Evolutionary conservation across 2,329 filamentous ascomycete species (phyloP).

Genomic region (Xylariaceae sp.): DNA sequence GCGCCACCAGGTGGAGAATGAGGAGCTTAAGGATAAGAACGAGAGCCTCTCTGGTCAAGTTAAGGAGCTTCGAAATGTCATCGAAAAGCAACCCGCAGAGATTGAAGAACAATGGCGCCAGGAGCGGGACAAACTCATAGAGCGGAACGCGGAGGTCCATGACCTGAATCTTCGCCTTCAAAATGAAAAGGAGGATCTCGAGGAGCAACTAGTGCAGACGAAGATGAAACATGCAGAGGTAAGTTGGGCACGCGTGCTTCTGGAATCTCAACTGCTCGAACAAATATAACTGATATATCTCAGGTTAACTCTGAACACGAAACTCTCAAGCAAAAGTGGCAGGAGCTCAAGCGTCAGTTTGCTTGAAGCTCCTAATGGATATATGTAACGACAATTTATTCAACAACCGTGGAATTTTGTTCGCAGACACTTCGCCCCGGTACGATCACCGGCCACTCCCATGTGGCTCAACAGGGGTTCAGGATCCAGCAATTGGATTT

Average conservation of each 20-base stretch:
- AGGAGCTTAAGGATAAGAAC: slow-evolving; percentile 83
- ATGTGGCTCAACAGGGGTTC: not conserved
- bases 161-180: slow-evolving; percentile 87
- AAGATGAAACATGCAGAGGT: slow-evolving; percentile 97
- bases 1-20: slow-evolving; percentile 87
- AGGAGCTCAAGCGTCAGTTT: slow-evolving; percentile 63
- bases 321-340: slow-evolving; percentile 71
- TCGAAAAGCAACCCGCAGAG: slow-evolving; percentile 85
- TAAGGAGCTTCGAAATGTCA: slow-evolving; percentile 76
- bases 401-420: too few species aligned
- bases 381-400: too few species aligned
- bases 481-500: slow-evolving; percentile 13
- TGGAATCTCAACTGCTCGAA: slow-evolving; percentile 6
- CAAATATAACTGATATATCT: not conserved
- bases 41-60: slow-evolving; percentile 84
- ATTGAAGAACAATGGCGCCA: slow-evolving; percentile 76
- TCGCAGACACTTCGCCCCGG: too few species aligned
- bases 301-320: slow-evolving; percentile 71
- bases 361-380: slow-evolving; percentile 27
- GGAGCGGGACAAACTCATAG: slow-evolving; percentile 90
- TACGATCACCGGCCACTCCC: too few species aligned
- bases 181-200: slow-evolving; percentile 86
- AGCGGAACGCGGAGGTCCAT: slow-evolving; percentile 87
- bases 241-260: slow-evolving; percentile 37
- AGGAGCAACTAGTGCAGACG: slow-evolving; percentile 84